Percentiles rank a stretch among this genome's conserved stretches.
Evolutionary conservation across 106 monocot genomes (phyloP).

Genomic region (Acorus gramineus): DNA sequence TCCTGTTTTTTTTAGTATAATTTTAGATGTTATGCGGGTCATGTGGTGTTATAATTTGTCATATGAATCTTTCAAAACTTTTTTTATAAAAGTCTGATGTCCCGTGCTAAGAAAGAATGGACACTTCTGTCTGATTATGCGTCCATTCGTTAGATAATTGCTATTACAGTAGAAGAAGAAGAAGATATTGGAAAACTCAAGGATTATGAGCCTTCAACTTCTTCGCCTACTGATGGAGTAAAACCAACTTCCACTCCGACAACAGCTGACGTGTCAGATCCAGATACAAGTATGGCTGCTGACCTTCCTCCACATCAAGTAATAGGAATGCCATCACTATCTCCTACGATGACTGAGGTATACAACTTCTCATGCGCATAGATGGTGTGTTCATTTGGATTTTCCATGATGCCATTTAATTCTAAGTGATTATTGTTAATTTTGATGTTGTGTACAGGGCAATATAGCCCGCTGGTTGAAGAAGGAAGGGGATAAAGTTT

Average conservation of each 20-base stretch:
- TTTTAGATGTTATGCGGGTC: no score
- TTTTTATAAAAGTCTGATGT: no score
- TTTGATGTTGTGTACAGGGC: slow-evolving; percentile 38
- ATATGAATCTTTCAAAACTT: no score
- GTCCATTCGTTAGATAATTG: no score
- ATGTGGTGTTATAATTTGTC: no score
- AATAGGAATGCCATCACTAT: slow-evolving; percentile 98
- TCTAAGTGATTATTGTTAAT: slow-evolving; percentile 2
- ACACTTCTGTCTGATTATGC: no score
- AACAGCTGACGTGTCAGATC: neutral
- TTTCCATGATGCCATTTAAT: neutral
- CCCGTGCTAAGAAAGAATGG: no score
- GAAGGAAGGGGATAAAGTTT: slow-evolving; percentile 96
- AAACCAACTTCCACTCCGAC: no score
- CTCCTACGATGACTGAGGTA: slow-evolving; percentile 99
- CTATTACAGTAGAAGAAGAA: no score
- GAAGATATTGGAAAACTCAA: no score
- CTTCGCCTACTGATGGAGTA: neutral
- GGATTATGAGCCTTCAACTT: neutral
- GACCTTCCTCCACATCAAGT: slow-evolving; percentile 85
- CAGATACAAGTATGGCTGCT: slow-evolving; percentile 18
- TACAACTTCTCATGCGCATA: neutral
- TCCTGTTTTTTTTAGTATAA: no score
- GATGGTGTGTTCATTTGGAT: neutral
- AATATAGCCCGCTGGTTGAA: slow-evolving; percentile 94